Conservation (phyloP, 2,329 filamentous ascomycete genomes). For the Colletotrichum shisoi region DNA sequence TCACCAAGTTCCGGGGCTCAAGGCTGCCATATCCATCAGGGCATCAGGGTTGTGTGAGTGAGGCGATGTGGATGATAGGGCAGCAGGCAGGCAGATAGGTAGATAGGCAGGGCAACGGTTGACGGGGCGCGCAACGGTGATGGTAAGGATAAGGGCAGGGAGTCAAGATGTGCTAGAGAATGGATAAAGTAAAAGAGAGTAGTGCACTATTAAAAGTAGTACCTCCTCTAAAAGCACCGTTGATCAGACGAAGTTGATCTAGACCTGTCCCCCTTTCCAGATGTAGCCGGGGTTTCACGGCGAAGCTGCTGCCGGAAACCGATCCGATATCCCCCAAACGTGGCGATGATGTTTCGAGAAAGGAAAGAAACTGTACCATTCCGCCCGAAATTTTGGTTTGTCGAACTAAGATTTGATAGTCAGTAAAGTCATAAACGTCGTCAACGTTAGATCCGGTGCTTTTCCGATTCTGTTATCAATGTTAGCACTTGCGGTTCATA, state of each 20-base stretch:
- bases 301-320: conserved; percentile 26
- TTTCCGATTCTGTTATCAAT: conserved; percentile 53
- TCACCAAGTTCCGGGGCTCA: conserved; percentile 26
- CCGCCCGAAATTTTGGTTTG: conserved; percentile 39
- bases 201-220: conserved; percentile 41
- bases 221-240: conserved; percentile 40
- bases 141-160: conserved; percentile 31
- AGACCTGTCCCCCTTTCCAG: conserved; percentile 34
- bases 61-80: conserved; percentile 17
- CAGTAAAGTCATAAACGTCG: conserved; percentile 39
- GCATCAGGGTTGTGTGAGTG: conserved; percentile 33
- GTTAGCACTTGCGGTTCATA: conserved; percentile 42
- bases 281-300: conserved; percentile 28
- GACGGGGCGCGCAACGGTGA: conserved; percentile 32
- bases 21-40: conserved; percentile 25
- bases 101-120: conserved; percentile 11
- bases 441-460: conserved; percentile 53
- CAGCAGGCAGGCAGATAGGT: conserved; percentile 11
- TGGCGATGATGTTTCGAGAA: conserved; percentile 35
- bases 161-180: conserved; percentile 37
- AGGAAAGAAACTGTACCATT: conserved; percentile 39
- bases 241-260: conserved; percentile 35
- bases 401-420: conserved; percentile 40
- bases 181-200: conserved; percentile 39
- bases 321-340: conserved; percentile 33